phyloP scores from a whole-genome alignment of 225 moss, liverwort and hornwort species.

The Bryum argenteum region DNA sequence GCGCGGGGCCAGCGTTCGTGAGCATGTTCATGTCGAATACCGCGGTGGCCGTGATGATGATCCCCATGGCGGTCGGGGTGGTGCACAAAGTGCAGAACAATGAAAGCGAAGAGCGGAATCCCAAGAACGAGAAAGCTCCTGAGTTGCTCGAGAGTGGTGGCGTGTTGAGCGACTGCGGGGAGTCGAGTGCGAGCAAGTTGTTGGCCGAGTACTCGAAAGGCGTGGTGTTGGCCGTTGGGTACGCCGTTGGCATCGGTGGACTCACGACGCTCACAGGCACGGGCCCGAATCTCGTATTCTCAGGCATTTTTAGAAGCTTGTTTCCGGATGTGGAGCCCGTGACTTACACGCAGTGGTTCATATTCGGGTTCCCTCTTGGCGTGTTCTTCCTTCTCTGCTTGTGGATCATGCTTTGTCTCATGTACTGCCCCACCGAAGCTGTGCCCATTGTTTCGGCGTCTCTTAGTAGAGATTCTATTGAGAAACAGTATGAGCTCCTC shows the following conservation, averaged over 20 bases:
- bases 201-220: constrained; percentile 54
- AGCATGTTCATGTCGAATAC: constrained; percentile 99
- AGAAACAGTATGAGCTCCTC: constrained; percentile 47
- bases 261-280: constrained; percentile 75
- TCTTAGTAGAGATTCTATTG: constrained; percentile 41
- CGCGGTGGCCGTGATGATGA: constrained; percentile 88
- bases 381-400: constrained; percentile 53
- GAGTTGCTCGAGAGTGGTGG: background rate
- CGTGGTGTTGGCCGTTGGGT: constrained; percentile 76
- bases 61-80: constrained; percentile 89
- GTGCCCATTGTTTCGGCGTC: constrained; percentile 48
- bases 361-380: constrained; percentile 64
- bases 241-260: constrained; percentile 70
- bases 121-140: background rate
- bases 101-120: constrained; percentile 26
- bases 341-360: constrained; percentile 74
- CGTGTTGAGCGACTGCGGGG: background rate
- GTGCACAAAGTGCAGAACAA: constrained; percentile 52
- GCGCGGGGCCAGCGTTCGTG: constrained; percentile 79
- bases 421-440: constrained; percentile 53
- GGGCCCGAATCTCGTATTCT: constrained; percentile 76
- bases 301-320: constrained; percentile 63
- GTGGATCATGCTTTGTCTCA: constrained; percentile 73
- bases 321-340: constrained; percentile 69
- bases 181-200: constrained; percentile 30